Base-by-base conservation (phyloP, 2,329 filamentous ascomycete species). In the Penicillium sp. region DNA sequence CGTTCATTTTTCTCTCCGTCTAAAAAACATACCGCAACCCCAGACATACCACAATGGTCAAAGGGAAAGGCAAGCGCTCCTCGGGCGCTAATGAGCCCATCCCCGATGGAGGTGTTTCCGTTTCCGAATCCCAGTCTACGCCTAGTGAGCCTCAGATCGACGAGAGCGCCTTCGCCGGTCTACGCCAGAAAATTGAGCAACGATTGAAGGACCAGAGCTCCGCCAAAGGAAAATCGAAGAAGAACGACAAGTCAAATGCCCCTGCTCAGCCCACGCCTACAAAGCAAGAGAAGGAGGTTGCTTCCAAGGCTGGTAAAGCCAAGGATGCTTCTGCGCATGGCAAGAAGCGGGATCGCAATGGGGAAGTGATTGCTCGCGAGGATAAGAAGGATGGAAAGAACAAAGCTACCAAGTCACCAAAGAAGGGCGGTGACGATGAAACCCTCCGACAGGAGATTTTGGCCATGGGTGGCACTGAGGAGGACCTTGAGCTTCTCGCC, bases 381-480 rank as follows among this genome's bases (percentile, higher is more conserved):
- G 67, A 71, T 21, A 71, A 71, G 57, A 68, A 70, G 33, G 52
- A 53, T 37, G 61, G 51, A 45, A 68, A 67, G 43, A 41, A 58
- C 16, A 70, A 66, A 29, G 54, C 59, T 14, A 49, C 55, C 13
- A 64, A 67, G 21, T 50, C 59, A 7, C 55, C 60, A 46, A 64
- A 65, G 39, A 55, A 61, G 16, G 60, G 63, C 9, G 59, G 63
- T 4, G 65, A 71, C 33, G 69, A 47, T 33, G 53, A 75, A 61
- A 64, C 66, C 35, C 67, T 80, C 39, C 69, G 74, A 48, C 70
- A 75, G 57, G 78, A 80, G 58, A 77, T 81, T 58, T 58, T 78
- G 58, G 74, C 74, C 5, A 72, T 81, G 52, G 79, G 79, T 31
- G 79, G 79, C 48, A 80, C 75, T n/a, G 72, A 80, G 61, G 80